These are phyloP conservation scores for Terana coerulea DNA, from an alignment of 768 basidiomycete genomes.

Conservation along the genomic window DNA sequence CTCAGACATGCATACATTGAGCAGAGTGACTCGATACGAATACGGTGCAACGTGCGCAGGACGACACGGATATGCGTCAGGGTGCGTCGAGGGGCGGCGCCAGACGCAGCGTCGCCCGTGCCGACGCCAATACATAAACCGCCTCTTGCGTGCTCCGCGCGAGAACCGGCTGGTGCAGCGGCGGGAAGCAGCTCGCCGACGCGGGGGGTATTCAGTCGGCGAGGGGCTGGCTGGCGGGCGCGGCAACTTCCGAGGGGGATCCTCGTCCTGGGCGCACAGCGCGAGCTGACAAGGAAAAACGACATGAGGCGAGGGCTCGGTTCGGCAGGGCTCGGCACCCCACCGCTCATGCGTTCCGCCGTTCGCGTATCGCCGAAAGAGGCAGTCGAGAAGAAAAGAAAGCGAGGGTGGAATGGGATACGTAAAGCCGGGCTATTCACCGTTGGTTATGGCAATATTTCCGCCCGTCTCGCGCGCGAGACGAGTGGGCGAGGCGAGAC, in stretches of 20 bases:
- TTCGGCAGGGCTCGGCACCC: slow-evolving; percentile 11
- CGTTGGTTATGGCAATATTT: not conserved
- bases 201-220: too few relatives aligned
- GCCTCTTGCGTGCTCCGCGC: too few relatives aligned
- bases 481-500: not conserved
- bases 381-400: slow-evolving; percentile 9
- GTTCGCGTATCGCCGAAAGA: slow-evolving; percentile 10
- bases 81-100: too few relatives aligned
- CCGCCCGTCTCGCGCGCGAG: not conserved
- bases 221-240: slow-evolving; percentile 3
- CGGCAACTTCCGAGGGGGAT: slow-evolving; percentile 7
- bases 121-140: too few relatives aligned
- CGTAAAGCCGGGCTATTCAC: slow-evolving; percentile 11
- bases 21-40: too few relatives aligned
- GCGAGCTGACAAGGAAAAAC: not conserved
- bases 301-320: slow-evolving; percentile 10
- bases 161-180: too few relatives aligned
- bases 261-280: not conserved
- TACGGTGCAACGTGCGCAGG: too few relatives aligned
- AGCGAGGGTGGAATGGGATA: not conserved
- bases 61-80: too few relatives aligned
- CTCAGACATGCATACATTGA: too few relatives aligned
- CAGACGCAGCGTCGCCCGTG: too few relatives aligned
- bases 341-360: slow-evolving; percentile 3
- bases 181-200: too few relatives aligned